phyloP scores from a whole-genome alignment of 179 eudicot genomes.

The Drosera spatulata region DNA sequence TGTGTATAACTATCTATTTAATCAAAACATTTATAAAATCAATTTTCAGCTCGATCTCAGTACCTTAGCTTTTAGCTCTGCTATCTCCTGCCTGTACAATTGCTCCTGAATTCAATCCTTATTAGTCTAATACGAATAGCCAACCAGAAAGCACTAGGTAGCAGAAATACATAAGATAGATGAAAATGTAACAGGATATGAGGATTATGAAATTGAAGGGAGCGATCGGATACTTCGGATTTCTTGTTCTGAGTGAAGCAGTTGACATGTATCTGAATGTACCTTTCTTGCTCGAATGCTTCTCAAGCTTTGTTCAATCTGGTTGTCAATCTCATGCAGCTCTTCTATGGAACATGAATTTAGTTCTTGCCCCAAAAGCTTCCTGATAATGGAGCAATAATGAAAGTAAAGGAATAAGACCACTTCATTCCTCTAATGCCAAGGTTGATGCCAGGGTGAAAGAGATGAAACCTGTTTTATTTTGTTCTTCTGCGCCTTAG shows the following conservation, averaged over 20 bases:
- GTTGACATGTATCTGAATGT: not conserved
- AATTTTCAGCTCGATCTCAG: too few species aligned
- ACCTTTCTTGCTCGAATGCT: slow-evolving; percentile 34
- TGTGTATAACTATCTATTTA: too few species aligned
- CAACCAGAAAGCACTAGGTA: not conserved
- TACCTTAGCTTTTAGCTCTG: not conserved
- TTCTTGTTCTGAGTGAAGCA: not conserved
- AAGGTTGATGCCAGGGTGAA: not conserved
- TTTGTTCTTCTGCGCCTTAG: too few species aligned
- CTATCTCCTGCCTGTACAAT: not conserved
- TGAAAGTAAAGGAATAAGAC: not conserved
- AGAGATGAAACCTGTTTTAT: not conserved
- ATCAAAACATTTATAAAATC: too few species aligned
- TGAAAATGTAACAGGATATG: not conserved
- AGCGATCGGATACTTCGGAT: not conserved
- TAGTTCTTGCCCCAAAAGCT: slow-evolving; percentile 29
- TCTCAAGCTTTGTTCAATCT: slow-evolving; percentile 26
- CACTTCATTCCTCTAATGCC: too few species aligned
- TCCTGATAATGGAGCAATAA: slow-evolving; percentile 12
- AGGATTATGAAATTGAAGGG: not conserved
- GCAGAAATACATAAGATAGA: too few species aligned
- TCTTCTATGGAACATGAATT: slow-evolving; percentile 27
- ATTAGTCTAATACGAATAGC: not conserved
- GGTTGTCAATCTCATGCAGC: slow-evolving; percentile 24
- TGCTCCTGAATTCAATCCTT: not conserved